A percentile compares a stretch with the other conserved stretches of the same genome.
phyloP scores from a whole-genome alignment of 148 eudicot genomes.

The Chenopodium berlandieri region DNA sequence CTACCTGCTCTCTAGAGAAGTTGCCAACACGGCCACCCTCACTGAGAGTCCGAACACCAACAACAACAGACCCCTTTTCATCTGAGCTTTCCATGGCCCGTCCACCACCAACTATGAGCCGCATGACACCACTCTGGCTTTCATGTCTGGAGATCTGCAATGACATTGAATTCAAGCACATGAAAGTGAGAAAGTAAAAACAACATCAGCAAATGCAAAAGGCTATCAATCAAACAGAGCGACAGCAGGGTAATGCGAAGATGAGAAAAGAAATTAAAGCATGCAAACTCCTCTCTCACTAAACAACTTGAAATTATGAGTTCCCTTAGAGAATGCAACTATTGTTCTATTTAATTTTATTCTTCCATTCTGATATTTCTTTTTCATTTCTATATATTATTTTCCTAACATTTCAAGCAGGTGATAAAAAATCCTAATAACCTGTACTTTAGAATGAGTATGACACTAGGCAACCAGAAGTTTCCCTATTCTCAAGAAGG shows the following conservation, averaged over 20 bases:
- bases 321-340: neutral
- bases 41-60: constrained; percentile 97
- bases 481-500: neutral
- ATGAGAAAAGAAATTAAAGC: neutral
- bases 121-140: constrained; percentile 94
- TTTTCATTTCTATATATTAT: no score
- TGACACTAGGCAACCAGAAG: neutral
- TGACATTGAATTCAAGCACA: constrained; percentile 10
- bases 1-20: constrained; percentile 96
- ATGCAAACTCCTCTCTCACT: neutral
- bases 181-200: neutral
- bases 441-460: neutral
- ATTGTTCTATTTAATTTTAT: neutral
- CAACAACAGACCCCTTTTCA: constrained; percentile 80
- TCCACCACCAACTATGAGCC: constrained; percentile 97
- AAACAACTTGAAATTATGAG: neutral
- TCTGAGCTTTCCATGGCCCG: constrained; percentile 78
- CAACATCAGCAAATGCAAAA: neutral
- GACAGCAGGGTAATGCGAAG: neutral
- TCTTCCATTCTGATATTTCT: neutral
- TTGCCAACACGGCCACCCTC: constrained; percentile 99
- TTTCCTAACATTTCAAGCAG: neutral
- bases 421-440: neutral
- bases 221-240: neutral
- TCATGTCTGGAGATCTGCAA: constrained; percentile 71